Evolutionary conservation across 2,329 filamentous ascomycete genomes (phyloP).

Genomic region (Cercospora sp.): DNA sequence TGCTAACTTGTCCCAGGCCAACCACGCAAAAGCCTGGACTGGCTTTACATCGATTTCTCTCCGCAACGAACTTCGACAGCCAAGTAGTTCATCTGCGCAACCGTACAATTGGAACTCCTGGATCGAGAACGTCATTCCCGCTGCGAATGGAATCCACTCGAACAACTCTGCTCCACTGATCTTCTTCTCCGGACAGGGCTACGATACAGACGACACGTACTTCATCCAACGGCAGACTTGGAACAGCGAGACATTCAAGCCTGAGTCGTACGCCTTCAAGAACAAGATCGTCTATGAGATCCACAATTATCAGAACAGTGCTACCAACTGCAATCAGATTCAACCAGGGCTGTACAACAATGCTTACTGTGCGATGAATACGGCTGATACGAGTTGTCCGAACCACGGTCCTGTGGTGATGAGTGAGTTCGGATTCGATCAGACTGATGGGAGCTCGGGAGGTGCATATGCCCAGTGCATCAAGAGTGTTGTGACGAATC

Average conservation of each 20-base stretch:
- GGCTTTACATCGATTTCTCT: conserved; percentile 53
- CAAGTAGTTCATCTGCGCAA: conserved; percentile 28
- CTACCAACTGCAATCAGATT: conserved; percentile 43
- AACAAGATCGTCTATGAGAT: conserved; percentile 60
- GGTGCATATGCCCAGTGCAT: conserved; percentile 56
- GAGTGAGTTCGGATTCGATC: conserved; percentile 58
- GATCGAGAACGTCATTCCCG: conserved; percentile 53
- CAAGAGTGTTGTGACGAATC: conserved; percentile 49
- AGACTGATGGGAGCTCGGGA: conserved; percentile 50
- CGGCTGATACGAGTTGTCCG: conserved; percentile 21
- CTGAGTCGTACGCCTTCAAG: conserved; percentile 50
- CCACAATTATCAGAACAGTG: conserved; percentile 59
- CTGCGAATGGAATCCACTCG: conserved; percentile 52
- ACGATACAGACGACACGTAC: conserved; percentile 55
- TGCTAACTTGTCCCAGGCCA: not conserved
- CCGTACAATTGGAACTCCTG: conserved; percentile 37
- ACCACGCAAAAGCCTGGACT: conserved; percentile 50
- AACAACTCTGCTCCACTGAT: conserved; percentile 56
- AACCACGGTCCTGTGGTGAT: conserved; percentile 50
- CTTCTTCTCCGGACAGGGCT: conserved; percentile 60
- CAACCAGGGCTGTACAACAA: conserved; percentile 50
- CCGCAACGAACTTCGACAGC: conserved; percentile 56
- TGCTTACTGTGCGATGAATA: conserved; percentile 56
- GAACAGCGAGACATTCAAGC: conserved; percentile 51
- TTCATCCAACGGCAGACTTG: conserved; percentile 38